These are phyloP conservation scores for Pseudogymnoascus sp. DNA, from an alignment of 2,329 filamentous ascomycete species.

Conservation along the genomic window DNA sequence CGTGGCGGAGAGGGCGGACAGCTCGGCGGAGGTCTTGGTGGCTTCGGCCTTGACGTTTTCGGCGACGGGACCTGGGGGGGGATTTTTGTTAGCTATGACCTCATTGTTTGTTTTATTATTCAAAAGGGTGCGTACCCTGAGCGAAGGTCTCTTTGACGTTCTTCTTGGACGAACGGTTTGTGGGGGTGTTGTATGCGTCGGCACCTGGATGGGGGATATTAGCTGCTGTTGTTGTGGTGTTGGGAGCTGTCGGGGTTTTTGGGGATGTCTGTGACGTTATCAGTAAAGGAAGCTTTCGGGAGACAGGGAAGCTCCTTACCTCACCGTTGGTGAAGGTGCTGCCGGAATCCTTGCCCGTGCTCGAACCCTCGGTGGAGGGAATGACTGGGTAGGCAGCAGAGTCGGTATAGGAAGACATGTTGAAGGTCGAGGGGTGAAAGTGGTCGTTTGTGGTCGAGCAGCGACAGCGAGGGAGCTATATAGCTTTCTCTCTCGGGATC, in stretches of 20 bases:
- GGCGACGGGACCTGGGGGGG: constrained; percentile 44
- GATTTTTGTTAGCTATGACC: constrained; percentile 14
- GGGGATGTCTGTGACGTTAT: not conserved
- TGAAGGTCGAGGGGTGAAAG: not conserved
- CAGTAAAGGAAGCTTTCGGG: not conserved
- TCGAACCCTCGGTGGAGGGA: not conserved
- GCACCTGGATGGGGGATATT: constrained; percentile 21
- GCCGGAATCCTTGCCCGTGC: not conserved
- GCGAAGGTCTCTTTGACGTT: constrained; percentile 34
- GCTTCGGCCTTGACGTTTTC: constrained; percentile 48
- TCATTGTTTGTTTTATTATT: not conserved
- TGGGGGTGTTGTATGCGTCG: constrained; percentile 24
- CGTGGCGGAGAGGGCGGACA: constrained; percentile 49
- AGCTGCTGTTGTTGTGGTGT: constrained; percentile 15
- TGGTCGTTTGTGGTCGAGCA: not conserved
- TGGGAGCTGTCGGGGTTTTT: not conserved
- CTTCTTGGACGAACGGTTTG: constrained; percentile 27
- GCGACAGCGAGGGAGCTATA: not conserved
- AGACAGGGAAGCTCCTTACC: not conserved
- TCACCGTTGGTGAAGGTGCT: not conserved
- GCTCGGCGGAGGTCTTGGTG: constrained; percentile 46
- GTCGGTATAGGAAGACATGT: not conserved
- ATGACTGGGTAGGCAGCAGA: not conserved
- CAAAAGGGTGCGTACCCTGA: not conserved
- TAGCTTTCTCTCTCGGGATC: not conserved